Evolutionary conservation across 192 early-diverging fungal species (phyloP).

Genomic region (Coemansia sp.): DNA sequence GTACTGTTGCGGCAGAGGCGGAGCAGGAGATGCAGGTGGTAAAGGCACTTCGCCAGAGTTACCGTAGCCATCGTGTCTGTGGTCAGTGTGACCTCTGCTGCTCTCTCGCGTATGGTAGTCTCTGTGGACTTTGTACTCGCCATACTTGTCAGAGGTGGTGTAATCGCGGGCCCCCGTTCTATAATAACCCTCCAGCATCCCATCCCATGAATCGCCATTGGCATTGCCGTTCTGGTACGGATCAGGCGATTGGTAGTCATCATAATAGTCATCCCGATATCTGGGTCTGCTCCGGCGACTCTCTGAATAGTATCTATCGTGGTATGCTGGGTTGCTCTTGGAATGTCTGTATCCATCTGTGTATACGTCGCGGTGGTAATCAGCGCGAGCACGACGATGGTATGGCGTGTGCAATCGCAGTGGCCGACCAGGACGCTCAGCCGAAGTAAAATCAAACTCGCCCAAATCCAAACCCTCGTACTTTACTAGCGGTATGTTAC

Average conservation of each 20-base stretch:
- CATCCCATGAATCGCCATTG: conserved; percentile 15
- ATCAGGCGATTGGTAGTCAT: background rate
- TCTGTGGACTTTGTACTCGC: background rate
- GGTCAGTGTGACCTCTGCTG: background rate
- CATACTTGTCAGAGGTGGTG: background rate
- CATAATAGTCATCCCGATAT: conserved; percentile 2
- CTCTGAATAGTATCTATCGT: background rate
- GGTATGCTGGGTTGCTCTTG: background rate
- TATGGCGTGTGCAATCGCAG: conserved; percentile 6
- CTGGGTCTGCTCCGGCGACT: background rate
- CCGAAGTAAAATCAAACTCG: conserved; percentile 36
- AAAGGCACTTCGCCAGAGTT: background rate
- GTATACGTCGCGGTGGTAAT: background rate
- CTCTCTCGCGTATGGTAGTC: background rate
- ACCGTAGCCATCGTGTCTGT: background rate
- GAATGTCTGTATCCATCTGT: background rate
- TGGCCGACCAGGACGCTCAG: conserved; percentile 21
- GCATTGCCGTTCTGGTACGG: background rate
- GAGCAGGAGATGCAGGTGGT: background rate
- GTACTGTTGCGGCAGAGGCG: background rate
- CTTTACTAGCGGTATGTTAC: conserved; percentile 37
- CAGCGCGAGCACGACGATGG: background rate
- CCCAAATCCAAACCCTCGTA: conserved; percentile 40
- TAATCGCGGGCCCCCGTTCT: background rate
- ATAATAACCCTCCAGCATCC: conserved; percentile 34